Conservation (phyloP, 495 filamentous ascomycete genomes). For the Evernia prunastri region DNA sequence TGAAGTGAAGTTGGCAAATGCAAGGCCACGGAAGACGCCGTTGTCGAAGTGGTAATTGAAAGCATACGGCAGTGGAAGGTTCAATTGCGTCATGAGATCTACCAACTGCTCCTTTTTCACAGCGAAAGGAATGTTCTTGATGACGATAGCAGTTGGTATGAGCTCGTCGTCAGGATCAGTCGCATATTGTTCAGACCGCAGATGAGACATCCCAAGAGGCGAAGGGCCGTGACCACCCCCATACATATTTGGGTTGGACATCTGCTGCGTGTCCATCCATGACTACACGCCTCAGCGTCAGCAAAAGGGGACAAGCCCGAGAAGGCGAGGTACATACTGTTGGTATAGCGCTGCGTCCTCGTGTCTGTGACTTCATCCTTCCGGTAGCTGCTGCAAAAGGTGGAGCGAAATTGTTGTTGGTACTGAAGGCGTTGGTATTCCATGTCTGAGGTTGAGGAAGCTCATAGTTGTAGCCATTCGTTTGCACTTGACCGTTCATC, state of each 20-base stretch:
- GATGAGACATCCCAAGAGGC: constrained; percentile 44
- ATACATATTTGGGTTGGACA: constrained; percentile 44
- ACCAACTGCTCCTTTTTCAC: constrained; percentile 95
- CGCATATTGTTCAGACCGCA: constrained; percentile 43
- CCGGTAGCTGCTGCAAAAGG: constrained; percentile 39
- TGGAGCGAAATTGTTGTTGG: constrained; percentile 25
- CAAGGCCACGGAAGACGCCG: constrained; percentile 90
- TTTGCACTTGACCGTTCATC: constrained; percentile 48
- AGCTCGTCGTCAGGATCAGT: constrained; percentile 70
- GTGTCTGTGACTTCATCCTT: constrained; percentile 49
- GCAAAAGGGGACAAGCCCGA: constrained; percentile 12
- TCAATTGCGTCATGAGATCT: constrained; percentile 83
- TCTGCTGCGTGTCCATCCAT: constrained; percentile 56
- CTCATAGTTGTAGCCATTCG: constrained; percentile 52
- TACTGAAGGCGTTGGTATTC: constrained; percentile 47
- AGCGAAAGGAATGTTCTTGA: constrained; percentile 99
- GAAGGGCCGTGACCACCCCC: constrained; percentile 45
- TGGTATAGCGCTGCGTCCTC: constrained; percentile 50
- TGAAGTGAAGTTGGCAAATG: constrained; percentile 97
- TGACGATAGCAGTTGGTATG: constrained; percentile 96
- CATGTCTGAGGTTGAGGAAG: constrained; percentile 52
- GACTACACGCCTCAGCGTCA: constrained; percentile 36
- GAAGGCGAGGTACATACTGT: constrained; percentile 41
- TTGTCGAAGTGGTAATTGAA: constrained; percentile 99
- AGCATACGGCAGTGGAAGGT: constrained; percentile 87